Conservation (phyloP, 116 monocot species). For the Trichopus zeylanicus region DNA sequence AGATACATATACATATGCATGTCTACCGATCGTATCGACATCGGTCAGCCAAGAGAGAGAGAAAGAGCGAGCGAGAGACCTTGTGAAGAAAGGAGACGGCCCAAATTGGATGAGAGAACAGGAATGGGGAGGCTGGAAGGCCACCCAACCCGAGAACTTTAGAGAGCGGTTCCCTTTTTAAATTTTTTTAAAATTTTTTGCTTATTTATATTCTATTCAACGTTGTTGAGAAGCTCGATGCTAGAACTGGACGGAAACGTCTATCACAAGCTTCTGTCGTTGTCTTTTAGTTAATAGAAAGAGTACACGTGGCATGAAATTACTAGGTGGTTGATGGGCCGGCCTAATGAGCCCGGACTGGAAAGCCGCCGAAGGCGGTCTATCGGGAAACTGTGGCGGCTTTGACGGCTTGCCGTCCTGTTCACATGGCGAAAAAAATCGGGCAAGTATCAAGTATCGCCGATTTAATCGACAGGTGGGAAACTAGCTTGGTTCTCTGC, state of each 20-base stretch:
- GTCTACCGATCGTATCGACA: too few relatives aligned
- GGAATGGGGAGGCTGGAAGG: conserved; percentile 11
- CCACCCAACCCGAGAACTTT: conserved; percentile 20
- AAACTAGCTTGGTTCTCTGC: not conserved
- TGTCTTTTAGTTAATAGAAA: conserved; percentile 11
- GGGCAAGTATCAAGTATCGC: not conserved
- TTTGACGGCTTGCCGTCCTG: conserved; percentile 3
- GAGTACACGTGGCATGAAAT: conserved; percentile 2
- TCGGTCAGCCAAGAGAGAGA: conserved; percentile 14
- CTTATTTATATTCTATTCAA: conserved; percentile 13
- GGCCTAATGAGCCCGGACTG: conserved; percentile 10
- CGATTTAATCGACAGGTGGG: not conserved
- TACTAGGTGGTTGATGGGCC: conserved; percentile 17
- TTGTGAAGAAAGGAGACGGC: conserved; percentile 7
- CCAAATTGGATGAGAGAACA: too few relatives aligned
- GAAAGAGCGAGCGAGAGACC: conserved; percentile 10
- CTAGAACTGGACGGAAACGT: too few relatives aligned
- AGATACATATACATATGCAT: too few relatives aligned
- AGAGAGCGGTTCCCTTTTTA: conserved; percentile 8
- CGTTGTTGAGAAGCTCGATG: conserved; percentile 34
- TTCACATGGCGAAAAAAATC: conserved; percentile 3
- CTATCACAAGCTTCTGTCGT: conserved; percentile 20
- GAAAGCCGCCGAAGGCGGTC: conserved; percentile 3
- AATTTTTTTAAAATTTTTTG: too few relatives aligned
- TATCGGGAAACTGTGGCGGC: conserved; percentile 6